A percentile compares a stretch with the other conserved stretches of the same genome.
phyloP scores from a whole-genome alignment of 495 filamentous ascomycete species.

The Neurospora sp. region DNA sequence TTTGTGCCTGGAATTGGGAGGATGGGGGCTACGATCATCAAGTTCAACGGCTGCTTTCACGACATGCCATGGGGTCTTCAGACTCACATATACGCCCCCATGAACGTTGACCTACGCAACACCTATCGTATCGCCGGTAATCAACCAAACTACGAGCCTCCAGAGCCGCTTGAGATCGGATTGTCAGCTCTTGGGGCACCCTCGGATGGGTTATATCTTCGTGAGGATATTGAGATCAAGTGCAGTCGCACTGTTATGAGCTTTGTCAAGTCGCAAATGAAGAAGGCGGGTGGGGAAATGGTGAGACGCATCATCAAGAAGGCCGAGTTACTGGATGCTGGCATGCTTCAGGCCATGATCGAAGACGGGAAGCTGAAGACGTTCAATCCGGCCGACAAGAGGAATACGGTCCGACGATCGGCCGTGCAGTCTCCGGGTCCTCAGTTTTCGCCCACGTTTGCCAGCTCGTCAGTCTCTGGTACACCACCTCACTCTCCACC shows the following conservation, averaged over 20 bases:
- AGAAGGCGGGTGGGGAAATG: slow-evolving; percentile 53
- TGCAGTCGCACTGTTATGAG: slow-evolving; percentile 57
- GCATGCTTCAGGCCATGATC: slow-evolving; percentile 39
- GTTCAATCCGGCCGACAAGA: slow-evolving; percentile 33
- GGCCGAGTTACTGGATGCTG: slow-evolving; percentile 42
- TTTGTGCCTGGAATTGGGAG: slow-evolving; percentile 54
- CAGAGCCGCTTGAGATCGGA: slow-evolving; percentile 48
- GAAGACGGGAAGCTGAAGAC: slow-evolving; percentile 41
- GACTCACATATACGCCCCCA: slow-evolving; percentile 64
- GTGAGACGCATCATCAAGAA: slow-evolving; percentile 60
- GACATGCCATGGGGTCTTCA: slow-evolving; percentile 59
- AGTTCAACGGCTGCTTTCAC: slow-evolving; percentile 68
- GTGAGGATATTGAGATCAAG: slow-evolving; percentile 64
- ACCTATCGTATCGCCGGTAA: slow-evolving; percentile 48
- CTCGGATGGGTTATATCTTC: slow-evolving; percentile 57
- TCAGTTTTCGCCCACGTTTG: slow-evolving; percentile 5
- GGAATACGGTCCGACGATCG: slow-evolving; percentile 18
- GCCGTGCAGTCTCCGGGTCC: slow-evolving; percentile 25
- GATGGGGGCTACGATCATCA: slow-evolving; percentile 51
- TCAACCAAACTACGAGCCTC: slow-evolving; percentile 49
- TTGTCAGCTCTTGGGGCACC: slow-evolving; percentile 40
- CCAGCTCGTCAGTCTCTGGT: slow-evolving; percentile 10
- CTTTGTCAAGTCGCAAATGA: slow-evolving; percentile 62
- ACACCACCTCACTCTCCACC: slow-evolving; percentile 15
- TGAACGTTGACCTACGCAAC: slow-evolving; percentile 41